Percentiles rank a stretch among this genome's conserved stretches.
Conservation (phyloP, 108 stramenopile species). For the Seminavis robusta region DNA sequence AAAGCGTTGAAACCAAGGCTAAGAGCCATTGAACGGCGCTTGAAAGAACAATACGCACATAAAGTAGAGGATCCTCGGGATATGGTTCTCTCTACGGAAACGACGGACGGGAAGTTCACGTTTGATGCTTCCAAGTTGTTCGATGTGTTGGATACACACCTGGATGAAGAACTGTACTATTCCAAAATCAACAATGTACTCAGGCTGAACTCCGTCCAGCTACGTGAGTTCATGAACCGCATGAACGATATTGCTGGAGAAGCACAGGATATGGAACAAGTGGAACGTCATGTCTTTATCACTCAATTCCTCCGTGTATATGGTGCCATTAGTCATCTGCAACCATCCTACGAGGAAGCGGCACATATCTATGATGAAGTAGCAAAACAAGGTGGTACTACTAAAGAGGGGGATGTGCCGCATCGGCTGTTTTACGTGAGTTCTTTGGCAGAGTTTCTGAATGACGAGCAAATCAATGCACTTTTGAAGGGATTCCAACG, state of each 20-base stretch:
- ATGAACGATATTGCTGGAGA: conserved; percentile 36
- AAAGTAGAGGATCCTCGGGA: too few species aligned
- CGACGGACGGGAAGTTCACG: too few species aligned
- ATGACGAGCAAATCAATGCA: too few species aligned
- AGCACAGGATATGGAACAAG: background rate
- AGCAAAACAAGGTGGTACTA: conserved; percentile 4
- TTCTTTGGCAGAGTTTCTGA: too few species aligned
- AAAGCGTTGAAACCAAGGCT: conserved; percentile 29
- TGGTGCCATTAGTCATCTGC: conserved; percentile 18
- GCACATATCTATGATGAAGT: conserved; percentile 24
- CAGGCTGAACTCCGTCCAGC: conserved; percentile 17
- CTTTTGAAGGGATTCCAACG: too few species aligned
- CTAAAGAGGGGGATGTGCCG: too few species aligned
- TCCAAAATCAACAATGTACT: conserved; percentile 38
- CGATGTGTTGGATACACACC: conserved; percentile 27
- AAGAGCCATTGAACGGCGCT: conserved; percentile 25
- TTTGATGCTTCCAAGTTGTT: conserved; percentile 32
- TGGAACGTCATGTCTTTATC: conserved; percentile 27
- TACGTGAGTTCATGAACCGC: conserved; percentile 30
- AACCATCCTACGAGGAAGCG: conserved; percentile 24
- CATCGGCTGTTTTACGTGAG: too few species aligned
- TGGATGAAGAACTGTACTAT: conserved; percentile 23
- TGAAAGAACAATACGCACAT: too few species aligned
- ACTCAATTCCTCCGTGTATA: conserved; percentile 34
- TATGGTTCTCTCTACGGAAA: too few species aligned